Conservation (phyloP, 2,329 filamentous ascomycete species). For the Scortechinia acanthostroma region DNA sequence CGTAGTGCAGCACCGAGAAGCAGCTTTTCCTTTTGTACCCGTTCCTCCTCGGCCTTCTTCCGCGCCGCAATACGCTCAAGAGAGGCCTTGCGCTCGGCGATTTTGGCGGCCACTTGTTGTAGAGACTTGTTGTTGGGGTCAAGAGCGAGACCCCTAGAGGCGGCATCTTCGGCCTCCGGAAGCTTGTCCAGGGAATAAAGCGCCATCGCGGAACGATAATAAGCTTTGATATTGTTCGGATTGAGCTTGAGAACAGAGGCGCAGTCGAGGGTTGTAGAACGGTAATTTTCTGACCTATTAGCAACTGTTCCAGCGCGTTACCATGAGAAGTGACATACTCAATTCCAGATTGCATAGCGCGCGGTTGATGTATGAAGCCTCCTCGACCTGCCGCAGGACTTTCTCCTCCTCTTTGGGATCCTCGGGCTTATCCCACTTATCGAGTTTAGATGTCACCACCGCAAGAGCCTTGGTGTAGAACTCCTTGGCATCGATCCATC, state of each 20-base stretch:
- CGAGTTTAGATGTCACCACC: conserved; percentile 19
- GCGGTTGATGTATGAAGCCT: conserved; percentile 55
- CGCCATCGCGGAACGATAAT: conserved; percentile 55
- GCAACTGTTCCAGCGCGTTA: no score
- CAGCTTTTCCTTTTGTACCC: conserved; percentile 32
- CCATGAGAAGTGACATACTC: no score
- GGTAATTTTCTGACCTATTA: conserved; percentile 52
- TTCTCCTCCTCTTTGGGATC: conserved; percentile 25
- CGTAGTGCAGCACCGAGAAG: conserved; percentile 37
- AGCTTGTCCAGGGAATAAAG: conserved; percentile 55
- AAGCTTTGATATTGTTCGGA: conserved; percentile 55
- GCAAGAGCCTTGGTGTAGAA: conserved; percentile 58
- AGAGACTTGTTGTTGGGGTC: conserved; percentile 47
- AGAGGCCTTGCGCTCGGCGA: conserved; percentile 35
- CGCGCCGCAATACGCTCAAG: conserved; percentile 37
- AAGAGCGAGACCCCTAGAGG: conserved; percentile 40
- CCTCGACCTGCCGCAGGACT: conserved; percentile 34
- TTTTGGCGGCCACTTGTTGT: conserved; percentile 35
- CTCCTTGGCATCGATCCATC: conserved; percentile 57
- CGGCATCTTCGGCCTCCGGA: conserved; percentile 52
- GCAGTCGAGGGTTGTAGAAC: conserved; percentile 55
- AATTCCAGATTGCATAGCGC: conserved; percentile 61
- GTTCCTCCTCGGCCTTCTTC: conserved; percentile 34
- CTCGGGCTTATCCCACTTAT: conserved; percentile 1
- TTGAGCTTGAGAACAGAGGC: conserved; percentile 50